Evolutionary conservation across 352 stramenopile species (phyloP), one percentile per base, ranked within the genome.

Genomic region (Hyaloperonospora brassicae): DNA sequence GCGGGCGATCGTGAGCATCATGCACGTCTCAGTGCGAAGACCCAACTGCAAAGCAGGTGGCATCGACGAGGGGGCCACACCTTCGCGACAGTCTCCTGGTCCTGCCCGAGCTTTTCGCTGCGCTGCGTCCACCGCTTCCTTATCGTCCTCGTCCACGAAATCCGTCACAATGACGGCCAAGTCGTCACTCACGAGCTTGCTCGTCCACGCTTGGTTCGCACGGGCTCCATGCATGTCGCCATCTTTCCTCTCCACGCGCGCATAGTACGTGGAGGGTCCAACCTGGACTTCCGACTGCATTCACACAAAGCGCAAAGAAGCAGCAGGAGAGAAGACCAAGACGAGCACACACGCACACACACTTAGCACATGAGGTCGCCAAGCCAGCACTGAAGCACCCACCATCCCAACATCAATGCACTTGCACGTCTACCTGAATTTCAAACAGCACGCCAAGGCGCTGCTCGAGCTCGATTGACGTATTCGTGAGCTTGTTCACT

Each of bases 81-180:
- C 57, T 46, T 62, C 63, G 25, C 44, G 13, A 47, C 67, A 1
- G 61, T 24, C 42, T 64, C n/a, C n/a, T n/a, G n/a, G 45, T n/a
- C 44, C 34, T 50, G 56, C 24, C 47, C 46, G 42, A 13, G 24
- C 46, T 52, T 59, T 45, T 24, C 49, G 40, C 13, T 40, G 40
- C 25, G 34, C 46, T 52, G 55, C 57, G 23, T 72, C 57, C 0
- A 50, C 39, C 1, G 23, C 50, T 54, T 70, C 62, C 14, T 70
- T 45, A 11, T 79, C 72, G 59, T 85, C 74, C 10, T 61, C 57
- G 39, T 85, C 70, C 21, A 75, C 70, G 47, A 69, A 82, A 38
- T 82, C 74, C 9, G 55, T 67, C 35, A 68, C 42, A 21, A 73
- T 43, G 3, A 85, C 61, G 2, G 62, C 74, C 38, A 76, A 51